A percentile compares a stretch with the other conserved stretches of the same genome.
Conservation (phyloP, 2,329 filamentous ascomycete species). For the Pseudocercospora vitis region DNA sequence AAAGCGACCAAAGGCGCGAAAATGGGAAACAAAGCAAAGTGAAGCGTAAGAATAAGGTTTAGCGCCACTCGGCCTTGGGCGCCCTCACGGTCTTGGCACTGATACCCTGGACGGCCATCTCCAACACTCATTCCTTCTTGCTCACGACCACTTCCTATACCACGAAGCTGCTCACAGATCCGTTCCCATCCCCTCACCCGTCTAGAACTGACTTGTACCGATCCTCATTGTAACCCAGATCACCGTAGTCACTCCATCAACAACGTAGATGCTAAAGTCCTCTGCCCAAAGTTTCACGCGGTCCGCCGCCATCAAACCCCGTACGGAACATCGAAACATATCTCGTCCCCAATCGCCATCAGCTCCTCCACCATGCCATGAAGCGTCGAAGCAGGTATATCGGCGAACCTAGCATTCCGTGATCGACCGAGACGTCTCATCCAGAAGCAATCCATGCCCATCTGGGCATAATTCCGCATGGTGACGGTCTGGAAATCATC, state of each 20-base stretch:
- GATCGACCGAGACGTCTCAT: conserved; percentile 39
- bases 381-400: conserved; percentile 35
- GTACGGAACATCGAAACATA: conserved; percentile 46
- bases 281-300: conserved; percentile 41
- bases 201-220: conserved; percentile 27
- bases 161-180: conserved; percentile 22
- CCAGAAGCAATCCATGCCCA: conserved; percentile 36
- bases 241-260: conserved; percentile 46
- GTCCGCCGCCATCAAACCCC: conserved; percentile 44
- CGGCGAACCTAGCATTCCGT: conserved; percentile 42
- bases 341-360: conserved; percentile 31
- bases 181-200: background rate
- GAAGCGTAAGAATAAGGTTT: no score
- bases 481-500: conserved; percentile 44
- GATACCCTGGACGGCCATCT: no score
- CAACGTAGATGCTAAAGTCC: conserved; percentile 35
- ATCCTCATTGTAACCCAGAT: conserved; percentile 43
- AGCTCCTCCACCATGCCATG: conserved; percentile 32
- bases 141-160: background rate
- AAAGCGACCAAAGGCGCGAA: no score
- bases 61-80: no score
- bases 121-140: background rate
- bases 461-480: conserved; percentile 38
- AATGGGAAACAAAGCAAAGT: no score
- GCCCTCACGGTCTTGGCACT: no score